Conservation (phyloP, 768 basidiomycete genomes). For the Cystoderma amianthinum region DNA sequence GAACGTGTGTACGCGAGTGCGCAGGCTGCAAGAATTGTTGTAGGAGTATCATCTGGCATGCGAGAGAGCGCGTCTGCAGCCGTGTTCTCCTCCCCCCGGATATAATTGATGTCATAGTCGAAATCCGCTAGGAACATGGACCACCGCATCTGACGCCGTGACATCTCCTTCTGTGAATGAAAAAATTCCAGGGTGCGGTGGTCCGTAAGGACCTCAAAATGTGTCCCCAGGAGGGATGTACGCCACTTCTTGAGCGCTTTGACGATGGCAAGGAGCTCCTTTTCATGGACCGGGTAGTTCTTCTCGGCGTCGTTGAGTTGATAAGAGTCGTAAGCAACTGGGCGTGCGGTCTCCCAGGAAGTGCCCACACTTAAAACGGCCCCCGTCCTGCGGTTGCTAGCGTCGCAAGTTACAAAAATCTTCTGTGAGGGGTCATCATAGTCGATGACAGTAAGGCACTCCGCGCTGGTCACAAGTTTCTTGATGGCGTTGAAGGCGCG, state of each 20-base stretch:
- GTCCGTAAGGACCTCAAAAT: slow-evolving; percentile 22
- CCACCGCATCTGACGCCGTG: slow-evolving; percentile 22
- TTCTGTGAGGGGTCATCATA: slow-evolving; percentile 6
- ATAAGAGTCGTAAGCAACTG: slow-evolving; percentile 22
- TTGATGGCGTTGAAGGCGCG: too few species aligned
- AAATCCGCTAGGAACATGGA: slow-evolving; percentile 23
- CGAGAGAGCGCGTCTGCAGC: slow-evolving; percentile 29
- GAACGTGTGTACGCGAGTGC: too few species aligned
- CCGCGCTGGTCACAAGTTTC: slow-evolving; percentile 21
- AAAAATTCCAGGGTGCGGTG: slow-evolving; percentile 27
- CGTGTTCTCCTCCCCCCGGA: slow-evolving; percentile 24
- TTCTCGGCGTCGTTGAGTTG: slow-evolving; percentile 14
- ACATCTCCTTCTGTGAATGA: slow-evolving; percentile 20
- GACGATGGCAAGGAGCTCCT: slow-evolving; percentile 28
- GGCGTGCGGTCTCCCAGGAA: slow-evolving; percentile 21
- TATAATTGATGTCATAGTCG: slow-evolving; percentile 24
- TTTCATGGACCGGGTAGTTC: slow-evolving; percentile 31
- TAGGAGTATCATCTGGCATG: slow-evolving; percentile 4
- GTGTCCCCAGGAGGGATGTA: slow-evolving; percentile 6
- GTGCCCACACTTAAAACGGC: slow-evolving; percentile 21
- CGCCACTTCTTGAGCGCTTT: slow-evolving; percentile 19
- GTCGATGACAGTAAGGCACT: slow-evolving; percentile 15
- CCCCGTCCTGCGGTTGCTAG: slow-evolving; percentile 19
- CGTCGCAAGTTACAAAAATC: slow-evolving; percentile 27
- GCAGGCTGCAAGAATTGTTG: too few species aligned